These are phyloP conservation scores for Geotrichum carabidarum DNA, from an alignment of 1,139 yeast genomes.

Conservation along the genomic window DNA sequence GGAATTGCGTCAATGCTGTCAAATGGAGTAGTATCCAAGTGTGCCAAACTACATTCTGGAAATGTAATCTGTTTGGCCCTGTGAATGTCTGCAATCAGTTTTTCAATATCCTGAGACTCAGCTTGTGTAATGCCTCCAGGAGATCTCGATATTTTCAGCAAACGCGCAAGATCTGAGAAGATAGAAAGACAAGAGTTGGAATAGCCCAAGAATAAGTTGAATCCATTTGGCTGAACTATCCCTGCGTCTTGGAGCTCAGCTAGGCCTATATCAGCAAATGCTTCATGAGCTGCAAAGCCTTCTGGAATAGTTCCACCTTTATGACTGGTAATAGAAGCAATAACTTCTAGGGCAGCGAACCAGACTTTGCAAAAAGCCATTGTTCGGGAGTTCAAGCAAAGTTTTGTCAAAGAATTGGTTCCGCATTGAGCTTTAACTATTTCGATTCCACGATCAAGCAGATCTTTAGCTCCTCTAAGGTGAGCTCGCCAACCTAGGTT, in stretches of 20 bases:
- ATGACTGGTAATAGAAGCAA: conserved; percentile 12
- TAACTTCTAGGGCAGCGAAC: conserved; percentile 18
- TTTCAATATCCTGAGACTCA: conserved; percentile 8
- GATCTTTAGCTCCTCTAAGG: conserved; percentile 15
- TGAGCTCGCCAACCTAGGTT: conserved; percentile 17
- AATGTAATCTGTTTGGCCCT: conserved; percentile 10
- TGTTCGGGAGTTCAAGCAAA: neutral
- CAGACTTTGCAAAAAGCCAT: conserved; percentile 17
- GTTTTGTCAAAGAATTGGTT: neutral
- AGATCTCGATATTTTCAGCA: conserved; percentile 6
- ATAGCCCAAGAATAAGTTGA: conserved; percentile 13
- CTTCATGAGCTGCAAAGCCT: conserved; percentile 13
- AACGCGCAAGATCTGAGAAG: conserved; percentile 10
- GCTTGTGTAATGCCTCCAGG: neutral
- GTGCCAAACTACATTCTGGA: neutral
- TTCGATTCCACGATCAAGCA: conserved; percentile 6
- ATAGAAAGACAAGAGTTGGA: conserved; percentile 10
- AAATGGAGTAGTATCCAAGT: neutral
- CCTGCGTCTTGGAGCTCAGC: conserved; percentile 9
- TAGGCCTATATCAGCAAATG: conserved; percentile 9
- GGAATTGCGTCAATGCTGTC: neutral
- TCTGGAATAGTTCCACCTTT: conserved; percentile 11
- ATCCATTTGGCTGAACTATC: conserved; percentile 10
- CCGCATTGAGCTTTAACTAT: neutral
- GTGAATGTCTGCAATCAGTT: conserved; percentile 8